phyloP scores from a whole-genome alignment of 164 flowering plant genomes.

The Sextonia rubra region DNA sequence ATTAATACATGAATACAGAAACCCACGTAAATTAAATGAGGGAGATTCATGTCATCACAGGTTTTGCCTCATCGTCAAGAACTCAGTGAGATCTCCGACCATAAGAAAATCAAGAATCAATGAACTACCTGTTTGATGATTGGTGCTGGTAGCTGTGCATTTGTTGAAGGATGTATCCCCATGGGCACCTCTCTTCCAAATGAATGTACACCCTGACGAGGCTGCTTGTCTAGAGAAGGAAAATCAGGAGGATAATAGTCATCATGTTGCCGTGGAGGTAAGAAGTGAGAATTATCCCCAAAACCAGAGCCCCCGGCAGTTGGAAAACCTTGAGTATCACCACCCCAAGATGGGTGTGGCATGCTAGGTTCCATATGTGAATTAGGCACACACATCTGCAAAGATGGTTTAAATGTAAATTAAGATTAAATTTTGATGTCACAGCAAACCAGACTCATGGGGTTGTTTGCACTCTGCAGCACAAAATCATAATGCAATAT shows the following conservation, averaged over 20 bases:
- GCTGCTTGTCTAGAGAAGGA: conserved; percentile 68
- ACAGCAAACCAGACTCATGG: neutral
- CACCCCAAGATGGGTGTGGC: conserved; percentile 85
- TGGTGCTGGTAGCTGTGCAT: conserved; percentile 50
- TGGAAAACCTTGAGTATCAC: conserved; percentile 65
- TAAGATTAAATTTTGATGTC: neutral
- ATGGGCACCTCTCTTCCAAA: conserved; percentile 76
- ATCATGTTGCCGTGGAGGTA: conserved; percentile 76
- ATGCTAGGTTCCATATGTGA: conserved; percentile 55
- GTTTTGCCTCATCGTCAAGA: neutral
- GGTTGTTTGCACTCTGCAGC: neutral
- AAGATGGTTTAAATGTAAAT: neutral
- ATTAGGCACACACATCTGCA: conserved; percentile 67
- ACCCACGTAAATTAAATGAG: neutral
- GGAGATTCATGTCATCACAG: neutral
- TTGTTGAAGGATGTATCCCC: conserved; percentile 45
- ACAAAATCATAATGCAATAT: no score
- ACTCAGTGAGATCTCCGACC: neutral
- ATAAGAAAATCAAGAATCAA: neutral
- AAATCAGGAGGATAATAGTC: conserved; percentile 69
- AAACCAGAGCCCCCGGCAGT: conserved; percentile 61
- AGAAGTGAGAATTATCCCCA: conserved; percentile 63
- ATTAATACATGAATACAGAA: neutral
- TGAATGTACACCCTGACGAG: conserved; percentile 62
- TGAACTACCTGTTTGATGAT: conserved; percentile 58